A percentile compares a stretch with the other conserved stretches of the same genome.
These are phyloP conservation scores for Polyporus tsugae DNA, from an alignment of 1,284 basidiomycete species.

Conservation along the genomic window DNA sequence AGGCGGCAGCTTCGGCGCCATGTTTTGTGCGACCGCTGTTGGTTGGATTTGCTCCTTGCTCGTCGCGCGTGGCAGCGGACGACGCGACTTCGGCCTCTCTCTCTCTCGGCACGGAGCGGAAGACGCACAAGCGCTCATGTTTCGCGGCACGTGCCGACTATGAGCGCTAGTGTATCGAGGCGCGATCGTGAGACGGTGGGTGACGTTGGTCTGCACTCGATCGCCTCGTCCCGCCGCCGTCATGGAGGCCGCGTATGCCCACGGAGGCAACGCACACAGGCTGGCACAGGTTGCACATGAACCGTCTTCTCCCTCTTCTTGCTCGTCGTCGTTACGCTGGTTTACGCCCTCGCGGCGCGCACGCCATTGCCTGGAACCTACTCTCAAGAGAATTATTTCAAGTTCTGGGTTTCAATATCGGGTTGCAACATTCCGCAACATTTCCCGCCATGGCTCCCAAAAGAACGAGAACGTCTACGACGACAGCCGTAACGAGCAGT, in stretches of 20 bases:
- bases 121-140: neutral
- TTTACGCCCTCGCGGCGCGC: neutral
- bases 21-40: conserved; percentile 15
- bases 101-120: conserved; percentile 26
- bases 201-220: conserved; percentile 29
- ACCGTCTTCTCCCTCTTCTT: conserved; percentile 22
- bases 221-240: conserved; percentile 16
- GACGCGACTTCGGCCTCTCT: conserved; percentile 20
- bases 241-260: neutral
- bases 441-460: conserved; percentile 8
- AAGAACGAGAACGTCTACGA: conserved; percentile 18
- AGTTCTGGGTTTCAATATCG: neutral
- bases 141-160: conserved; percentile 21
- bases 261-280: neutral
- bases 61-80: conserved; percentile 15
- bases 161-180: neutral
- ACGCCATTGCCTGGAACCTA: neutral
- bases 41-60: conserved; percentile 15
- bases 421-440: neutral
- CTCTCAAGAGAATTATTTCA: too few species aligned
- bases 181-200: conserved; percentile 23
- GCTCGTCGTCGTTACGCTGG: neutral
- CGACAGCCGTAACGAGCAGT: neutral
- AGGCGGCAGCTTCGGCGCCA: conserved; percentile 41
- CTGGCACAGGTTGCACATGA: conserved; percentile 20